Base-by-base conservation (phyloP, 768 basidiomycete species). In the Mycena crocata region DNA sequence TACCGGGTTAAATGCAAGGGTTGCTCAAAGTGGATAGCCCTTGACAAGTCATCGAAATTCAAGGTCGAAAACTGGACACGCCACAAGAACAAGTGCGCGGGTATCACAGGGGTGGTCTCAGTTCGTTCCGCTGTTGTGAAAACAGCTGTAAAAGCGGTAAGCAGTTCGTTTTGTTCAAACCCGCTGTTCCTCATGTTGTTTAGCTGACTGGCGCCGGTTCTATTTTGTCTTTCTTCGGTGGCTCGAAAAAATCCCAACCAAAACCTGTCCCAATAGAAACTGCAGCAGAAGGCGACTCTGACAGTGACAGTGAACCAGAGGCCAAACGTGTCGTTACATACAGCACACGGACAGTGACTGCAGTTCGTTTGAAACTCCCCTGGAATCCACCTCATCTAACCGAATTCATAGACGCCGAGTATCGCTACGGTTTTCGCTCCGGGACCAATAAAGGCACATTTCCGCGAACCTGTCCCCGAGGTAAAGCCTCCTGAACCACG, bases 1-100 rank as follows among this genome's bases (percentile, higher is more conserved):
- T 35, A 66, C 21, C 64, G 64, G 1, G 64, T 59, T 37, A 15
- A n/a, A 2, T 66, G 64, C 39, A 12, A 12, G 2, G 30, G 12
- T 39, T 67, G 66, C 51, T 32, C 19, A 2, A 13, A 2, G 0
- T 67, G 66, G 66, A 17, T 67, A 2, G 37, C n/a, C 42, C 66
- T 67, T 8, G n/a, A 62, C 26, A 10, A 10, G 17, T 42, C 21
- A 1, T 21, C 13, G 1, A 13, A 42, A 26, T 67, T 32, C 59
- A 62, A 67, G 24, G 2, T 26, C 21, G 57, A 60, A 0, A 62
- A 62, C 15, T 67, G 66, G 66, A 26, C 3, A 0, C 42, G 30
- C 17, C 66, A 67, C 21, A 48, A 62, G 24, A 6, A 0, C 10
- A 56, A 7, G 1, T 67, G 66, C 28, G n/a, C 66, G 0, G 0